These are phyloP conservation scores for Pichia sp. DNA, from an alignment of 1,139 yeast species.

Conservation along the genomic window DNA sequence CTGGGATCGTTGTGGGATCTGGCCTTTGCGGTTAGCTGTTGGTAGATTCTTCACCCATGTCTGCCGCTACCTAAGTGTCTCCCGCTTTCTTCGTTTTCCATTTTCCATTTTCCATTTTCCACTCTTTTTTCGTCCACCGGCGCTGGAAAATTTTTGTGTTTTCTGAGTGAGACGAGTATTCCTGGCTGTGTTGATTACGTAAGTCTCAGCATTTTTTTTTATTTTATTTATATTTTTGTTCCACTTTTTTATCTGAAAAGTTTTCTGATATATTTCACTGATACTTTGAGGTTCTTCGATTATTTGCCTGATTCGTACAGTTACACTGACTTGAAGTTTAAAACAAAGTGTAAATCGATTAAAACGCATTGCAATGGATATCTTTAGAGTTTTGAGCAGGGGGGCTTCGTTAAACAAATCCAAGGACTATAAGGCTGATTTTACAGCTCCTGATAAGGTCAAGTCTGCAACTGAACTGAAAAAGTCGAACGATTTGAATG, in stretches of 20 bases:
- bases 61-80: background rate
- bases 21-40: background rate
- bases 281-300: too few species aligned
- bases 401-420: constrained; percentile 75
- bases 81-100: background rate
- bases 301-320: too few species aligned
- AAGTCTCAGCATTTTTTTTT: background rate
- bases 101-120: constrained; percentile 3
- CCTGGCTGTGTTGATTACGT: background rate
- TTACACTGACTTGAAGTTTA: background rate
- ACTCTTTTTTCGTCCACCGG: background rate
- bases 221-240: background rate
- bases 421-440: constrained; percentile 43
- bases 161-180: background rate
- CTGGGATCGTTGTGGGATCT: background rate
- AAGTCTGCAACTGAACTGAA: constrained; percentile 29
- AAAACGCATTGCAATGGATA: constrained; percentile 53
- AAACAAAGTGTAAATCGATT: background rate
- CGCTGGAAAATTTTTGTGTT: background rate
- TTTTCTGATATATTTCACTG: background rate
- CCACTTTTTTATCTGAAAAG: background rate
- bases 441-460: constrained; percentile 38
- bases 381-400: constrained; percentile 75
- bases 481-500: constrained; percentile 37
- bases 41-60: background rate